Evolutionary conservation across 2,329 filamentous ascomycete genomes (phyloP).

Genomic region (Ilyonectria destructans): DNA sequence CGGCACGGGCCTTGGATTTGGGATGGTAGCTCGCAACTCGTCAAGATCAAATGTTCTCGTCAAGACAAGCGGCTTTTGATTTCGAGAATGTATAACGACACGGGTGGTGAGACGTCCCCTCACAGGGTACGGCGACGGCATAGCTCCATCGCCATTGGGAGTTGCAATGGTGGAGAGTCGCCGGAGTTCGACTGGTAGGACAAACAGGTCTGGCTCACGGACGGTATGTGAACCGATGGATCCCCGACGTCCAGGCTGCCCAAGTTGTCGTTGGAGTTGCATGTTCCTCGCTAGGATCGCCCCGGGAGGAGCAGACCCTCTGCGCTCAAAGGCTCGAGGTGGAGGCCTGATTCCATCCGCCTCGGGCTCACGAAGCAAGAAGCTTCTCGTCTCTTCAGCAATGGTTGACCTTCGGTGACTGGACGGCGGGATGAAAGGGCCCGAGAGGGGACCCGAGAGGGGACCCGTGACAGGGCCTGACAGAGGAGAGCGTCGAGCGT

Average conservation of each 20-base stretch:
- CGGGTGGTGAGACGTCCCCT: conserved; percentile 46
- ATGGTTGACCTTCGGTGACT: conserved; percentile 34
- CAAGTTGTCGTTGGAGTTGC: conserved; percentile 46
- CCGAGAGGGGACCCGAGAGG: conserved; percentile 44
- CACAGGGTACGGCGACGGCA: conserved; percentile 35
- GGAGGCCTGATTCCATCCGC: conserved; percentile 9
- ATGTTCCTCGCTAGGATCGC: conserved; percentile 38
- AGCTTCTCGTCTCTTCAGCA: conserved; percentile 41
- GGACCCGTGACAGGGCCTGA: conserved; percentile 43
- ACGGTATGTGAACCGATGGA: conserved; percentile 33
- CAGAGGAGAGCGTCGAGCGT: conserved; percentile 37
- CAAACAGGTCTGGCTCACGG: conserved; percentile 44
- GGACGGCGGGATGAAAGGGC: conserved; percentile 35
- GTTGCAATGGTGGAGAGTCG: conserved; percentile 36
- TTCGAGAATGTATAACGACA: conserved; percentile 52
- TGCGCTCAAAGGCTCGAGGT: conserved; percentile 32
- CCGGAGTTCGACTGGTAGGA: conserved; percentile 48
- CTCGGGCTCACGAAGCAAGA: conserved; percentile 34
- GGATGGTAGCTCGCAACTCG: conserved; percentile 64
- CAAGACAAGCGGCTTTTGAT: conserved; percentile 64
- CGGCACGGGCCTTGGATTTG: conserved; percentile 50
- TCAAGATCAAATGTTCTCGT: conserved; percentile 67
- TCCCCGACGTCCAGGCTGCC: conserved; percentile 43
- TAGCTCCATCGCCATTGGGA: conserved; percentile 20
- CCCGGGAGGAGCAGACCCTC: conserved; percentile 41